Percentiles rank a stretch among this genome's conserved stretches.
phyloP scores from a whole-genome alignment of 768 basidiomycete genomes.

The Lepiota venenata region DNA sequence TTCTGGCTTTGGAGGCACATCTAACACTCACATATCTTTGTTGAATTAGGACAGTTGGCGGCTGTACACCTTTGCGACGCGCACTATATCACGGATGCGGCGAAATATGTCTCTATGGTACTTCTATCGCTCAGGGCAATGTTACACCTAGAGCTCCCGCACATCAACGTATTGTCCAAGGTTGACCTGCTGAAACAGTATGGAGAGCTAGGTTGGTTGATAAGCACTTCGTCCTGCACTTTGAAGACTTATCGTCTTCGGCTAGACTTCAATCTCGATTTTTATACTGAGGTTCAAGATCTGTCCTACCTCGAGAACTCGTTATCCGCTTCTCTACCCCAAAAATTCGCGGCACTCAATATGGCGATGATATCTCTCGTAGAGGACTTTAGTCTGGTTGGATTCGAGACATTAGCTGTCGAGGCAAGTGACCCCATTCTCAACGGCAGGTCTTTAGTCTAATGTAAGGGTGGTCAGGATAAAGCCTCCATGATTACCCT shows the following conservation, averaged over 20 bases:
- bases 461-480: slow-evolving; percentile 50
- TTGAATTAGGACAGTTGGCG: slow-evolving; percentile 59
- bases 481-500: slow-evolving; percentile 94
- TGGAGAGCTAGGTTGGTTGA: slow-evolving; percentile 77
- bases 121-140: slow-evolving; percentile 92
- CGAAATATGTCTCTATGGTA: slow-evolving; percentile 92
- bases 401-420: slow-evolving; percentile 95
- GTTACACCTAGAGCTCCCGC: slow-evolving; percentile 98
- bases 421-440: slow-evolving; percentile 49
- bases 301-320: slow-evolving; percentile 81
- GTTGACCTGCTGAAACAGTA: slow-evolving; percentile 88
- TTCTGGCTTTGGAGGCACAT: background rate
- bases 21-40: slow-evolving; percentile 1
- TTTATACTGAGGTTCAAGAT: slow-evolving; percentile 98
- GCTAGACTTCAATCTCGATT: slow-evolving; percentile 94
- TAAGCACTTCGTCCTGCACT: slow-evolving; percentile 5
- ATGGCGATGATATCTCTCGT: slow-evolving; percentile 90
- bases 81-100: slow-evolving; percentile 93
- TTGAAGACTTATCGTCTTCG: background rate
- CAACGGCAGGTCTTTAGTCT: background rate
- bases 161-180: slow-evolving; percentile 96
- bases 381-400: slow-evolving; percentile 89
- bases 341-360: slow-evolving; percentile 77
- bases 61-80: slow-evolving; percentile 96
- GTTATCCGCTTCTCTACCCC: slow-evolving; percentile 55